Conservation (phyloP, 495 filamentous ascomycete species). For the Hyaloscypha hepaticicola region DNA sequence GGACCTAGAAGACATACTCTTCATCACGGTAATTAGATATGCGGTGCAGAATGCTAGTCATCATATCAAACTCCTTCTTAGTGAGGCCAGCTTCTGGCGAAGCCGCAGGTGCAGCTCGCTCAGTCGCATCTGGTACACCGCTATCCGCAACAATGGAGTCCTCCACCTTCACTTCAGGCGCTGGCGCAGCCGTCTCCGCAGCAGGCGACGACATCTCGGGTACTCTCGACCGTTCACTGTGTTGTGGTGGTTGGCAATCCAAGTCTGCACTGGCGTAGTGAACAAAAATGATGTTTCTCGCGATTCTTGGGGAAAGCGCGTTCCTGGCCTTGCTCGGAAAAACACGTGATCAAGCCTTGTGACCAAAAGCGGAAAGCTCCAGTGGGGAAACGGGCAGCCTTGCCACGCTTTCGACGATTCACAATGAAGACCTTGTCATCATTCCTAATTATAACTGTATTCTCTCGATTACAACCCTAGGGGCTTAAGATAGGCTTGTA, state of each 20-base stretch:
- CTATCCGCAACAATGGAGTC: constrained; percentile 13
- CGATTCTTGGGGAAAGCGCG: not conserved
- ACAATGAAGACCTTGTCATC: not conserved
- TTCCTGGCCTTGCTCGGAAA: not conserved
- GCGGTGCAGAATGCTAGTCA: constrained; percentile 57
- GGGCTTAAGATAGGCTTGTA: not conserved
- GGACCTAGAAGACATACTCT: constrained; percentile 35
- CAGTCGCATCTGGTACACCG: constrained; percentile 16
- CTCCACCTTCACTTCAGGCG: constrained; percentile 19
- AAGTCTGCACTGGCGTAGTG: not conserved
- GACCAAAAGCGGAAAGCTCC: not conserved
- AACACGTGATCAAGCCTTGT: not conserved
- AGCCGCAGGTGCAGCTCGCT: constrained; percentile 2
- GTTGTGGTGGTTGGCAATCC: constrained; percentile 16
- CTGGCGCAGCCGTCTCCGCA: constrained; percentile 7
- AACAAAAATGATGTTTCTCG: not conserved
- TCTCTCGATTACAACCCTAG: not conserved
- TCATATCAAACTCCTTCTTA: constrained; percentile 57
- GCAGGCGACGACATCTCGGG: constrained; percentile 23
- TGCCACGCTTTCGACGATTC: not conserved
- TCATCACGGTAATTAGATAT: constrained; percentile 36
- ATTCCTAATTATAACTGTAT: not conserved
- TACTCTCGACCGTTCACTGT: not conserved
- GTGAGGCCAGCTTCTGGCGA: constrained; percentile 37
- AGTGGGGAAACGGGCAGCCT: constrained; percentile 6